These are phyloP conservation scores for Spinellus fusiger DNA, from an alignment of 192 early-diverging fungal species.

Conservation along the genomic window DNA sequence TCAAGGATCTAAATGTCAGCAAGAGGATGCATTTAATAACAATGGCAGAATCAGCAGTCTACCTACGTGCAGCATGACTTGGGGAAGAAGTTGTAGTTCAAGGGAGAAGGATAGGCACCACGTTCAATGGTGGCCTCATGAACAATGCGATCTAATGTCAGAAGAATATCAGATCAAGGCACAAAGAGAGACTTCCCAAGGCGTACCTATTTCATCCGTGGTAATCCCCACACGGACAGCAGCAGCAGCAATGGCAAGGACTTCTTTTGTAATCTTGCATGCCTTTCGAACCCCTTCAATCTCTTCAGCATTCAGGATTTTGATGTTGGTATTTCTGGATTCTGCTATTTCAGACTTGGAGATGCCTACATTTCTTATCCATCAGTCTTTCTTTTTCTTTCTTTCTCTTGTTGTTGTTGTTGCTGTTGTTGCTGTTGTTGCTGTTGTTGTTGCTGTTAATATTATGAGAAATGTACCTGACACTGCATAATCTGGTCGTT, in stretches of 20 bases:
- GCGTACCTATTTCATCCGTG: constrained; percentile 81
- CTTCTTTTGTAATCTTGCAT: constrained; percentile 80
- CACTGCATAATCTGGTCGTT: constrained; percentile 37
- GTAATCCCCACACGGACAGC: constrained; percentile 81
- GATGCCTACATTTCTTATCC: constrained; percentile 41
- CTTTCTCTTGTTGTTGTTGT: constrained; percentile 47
- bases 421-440: not conserved
- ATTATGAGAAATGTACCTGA: constrained; percentile 5
- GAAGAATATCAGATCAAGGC: not conserved
- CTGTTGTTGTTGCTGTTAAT: not conserved
- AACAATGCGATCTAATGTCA: constrained; percentile 68
- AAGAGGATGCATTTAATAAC: not conserved
- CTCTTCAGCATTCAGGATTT: constrained; percentile 61
- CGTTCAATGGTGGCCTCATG: constrained; percentile 94
- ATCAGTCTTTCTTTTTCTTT: not conserved
- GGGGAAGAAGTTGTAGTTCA: constrained; percentile 95
- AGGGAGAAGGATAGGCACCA: constrained; percentile 88
- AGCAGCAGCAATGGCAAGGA: constrained; percentile 80
- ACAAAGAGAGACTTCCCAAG: not conserved
- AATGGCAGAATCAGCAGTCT: not conserved
- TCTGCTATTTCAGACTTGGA: constrained; percentile 72
- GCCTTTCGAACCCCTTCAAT: constrained; percentile 76
- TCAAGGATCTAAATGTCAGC: constrained; percentile 30
- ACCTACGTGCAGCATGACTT: constrained; percentile 90
- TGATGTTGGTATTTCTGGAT: constrained; percentile 61